Percentiles rank a stretch among this genome's conserved stretches.
Conservation (phyloP, 108 stramenopile species). For the Nitzschia inconspicua region DNA sequence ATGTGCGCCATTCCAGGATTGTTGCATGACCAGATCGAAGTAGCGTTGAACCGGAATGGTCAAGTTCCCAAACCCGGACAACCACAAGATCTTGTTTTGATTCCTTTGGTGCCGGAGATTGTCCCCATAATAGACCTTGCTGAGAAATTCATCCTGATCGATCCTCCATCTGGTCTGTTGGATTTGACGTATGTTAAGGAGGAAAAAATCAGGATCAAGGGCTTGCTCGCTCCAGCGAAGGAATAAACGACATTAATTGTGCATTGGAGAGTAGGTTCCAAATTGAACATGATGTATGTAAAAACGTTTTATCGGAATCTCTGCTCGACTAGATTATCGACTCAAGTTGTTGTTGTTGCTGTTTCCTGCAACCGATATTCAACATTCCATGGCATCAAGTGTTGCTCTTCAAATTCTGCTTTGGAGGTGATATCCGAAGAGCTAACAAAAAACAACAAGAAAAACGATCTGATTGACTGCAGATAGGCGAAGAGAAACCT, state of each 20-base stretch:
- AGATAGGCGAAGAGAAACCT: too few relatives aligned
- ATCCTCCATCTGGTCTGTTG: conserved; percentile 70
- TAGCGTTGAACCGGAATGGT: conserved; percentile 6
- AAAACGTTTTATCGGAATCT: too few relatives aligned
- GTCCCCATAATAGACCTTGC: conserved; percentile 61
- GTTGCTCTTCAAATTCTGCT: too few relatives aligned
- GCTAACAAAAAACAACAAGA: too few relatives aligned
- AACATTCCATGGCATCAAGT: too few relatives aligned
- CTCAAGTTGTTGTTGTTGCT: too few relatives aligned
- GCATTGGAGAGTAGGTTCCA: not conserved
- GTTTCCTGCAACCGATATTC: too few relatives aligned
- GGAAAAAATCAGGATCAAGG: conserved; percentile 69
- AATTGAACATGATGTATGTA: not conserved
- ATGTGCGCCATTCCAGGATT: conserved; percentile 77
- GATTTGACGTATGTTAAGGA: conserved; percentile 74
- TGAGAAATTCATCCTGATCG: conserved; percentile 42
- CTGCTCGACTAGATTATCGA: too few relatives aligned
- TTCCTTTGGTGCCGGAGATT: conserved; percentile 79
- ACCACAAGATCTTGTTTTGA: conserved; percentile 58
- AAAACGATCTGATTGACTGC: too few relatives aligned
- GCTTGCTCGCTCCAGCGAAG: conserved; percentile 54
- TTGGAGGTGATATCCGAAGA: too few relatives aligned
- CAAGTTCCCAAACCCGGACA: conserved; percentile 15
- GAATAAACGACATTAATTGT: conserved; percentile 4
- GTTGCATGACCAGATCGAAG: conserved; percentile 78